These are phyloP conservation scores for Tripidium arundinaceum DNA, from an alignment of 202 grass and related monocot species.

Conservation along the genomic window DNA sequence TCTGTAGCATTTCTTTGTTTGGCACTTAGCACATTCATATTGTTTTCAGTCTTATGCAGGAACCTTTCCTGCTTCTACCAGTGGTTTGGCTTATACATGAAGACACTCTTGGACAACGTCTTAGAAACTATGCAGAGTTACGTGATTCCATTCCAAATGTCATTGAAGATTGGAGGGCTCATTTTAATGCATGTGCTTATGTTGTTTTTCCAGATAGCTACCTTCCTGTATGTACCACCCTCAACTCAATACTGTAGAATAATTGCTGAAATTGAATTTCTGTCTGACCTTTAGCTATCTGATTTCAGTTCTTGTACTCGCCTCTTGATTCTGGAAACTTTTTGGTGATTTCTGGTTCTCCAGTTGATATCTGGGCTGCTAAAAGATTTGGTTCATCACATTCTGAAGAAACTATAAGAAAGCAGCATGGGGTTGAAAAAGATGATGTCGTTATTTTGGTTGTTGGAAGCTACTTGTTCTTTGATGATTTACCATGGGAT, in stretches of 20 bases:
- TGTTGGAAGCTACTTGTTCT: conserved; percentile 67
- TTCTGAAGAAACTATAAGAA: conserved; percentile 47
- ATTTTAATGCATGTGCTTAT: conserved; percentile 70
- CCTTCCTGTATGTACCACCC: conserved; percentile 58
- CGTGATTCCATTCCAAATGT: conserved; percentile 44
- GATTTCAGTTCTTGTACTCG: conserved; percentile 74
- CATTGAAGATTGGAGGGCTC: conserved; percentile 76
- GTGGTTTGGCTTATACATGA: conserved; percentile 93
- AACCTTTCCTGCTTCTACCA: conserved; percentile 78
- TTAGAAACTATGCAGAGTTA: conserved; percentile 47
- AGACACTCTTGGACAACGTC: conserved; percentile 65
- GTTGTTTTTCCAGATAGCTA: conserved; percentile 90
- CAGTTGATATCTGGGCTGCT: conserved; percentile 58
- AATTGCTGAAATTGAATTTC: conserved; percentile 21
- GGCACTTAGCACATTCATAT: conserved; percentile 44
- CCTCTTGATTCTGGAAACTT: conserved; percentile 78
- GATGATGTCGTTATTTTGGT: conserved; percentile 74
- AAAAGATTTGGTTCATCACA: conserved; percentile 52
- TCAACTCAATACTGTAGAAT: conserved; percentile 29
- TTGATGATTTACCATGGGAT: conserved; percentile 85
- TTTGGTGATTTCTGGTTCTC: conserved; percentile 84
- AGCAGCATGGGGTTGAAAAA: conserved; percentile 56
- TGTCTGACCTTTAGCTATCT: conserved; percentile 43
- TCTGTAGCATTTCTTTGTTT: conserved; percentile 23
- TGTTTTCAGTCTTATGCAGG: conserved; percentile 89